A percentile compares a stretch with the other conserved stretches of the same genome.
Evolutionary conservation across 169 alveolate species (phyloP).

Genomic region (Theileria parva): DNA sequence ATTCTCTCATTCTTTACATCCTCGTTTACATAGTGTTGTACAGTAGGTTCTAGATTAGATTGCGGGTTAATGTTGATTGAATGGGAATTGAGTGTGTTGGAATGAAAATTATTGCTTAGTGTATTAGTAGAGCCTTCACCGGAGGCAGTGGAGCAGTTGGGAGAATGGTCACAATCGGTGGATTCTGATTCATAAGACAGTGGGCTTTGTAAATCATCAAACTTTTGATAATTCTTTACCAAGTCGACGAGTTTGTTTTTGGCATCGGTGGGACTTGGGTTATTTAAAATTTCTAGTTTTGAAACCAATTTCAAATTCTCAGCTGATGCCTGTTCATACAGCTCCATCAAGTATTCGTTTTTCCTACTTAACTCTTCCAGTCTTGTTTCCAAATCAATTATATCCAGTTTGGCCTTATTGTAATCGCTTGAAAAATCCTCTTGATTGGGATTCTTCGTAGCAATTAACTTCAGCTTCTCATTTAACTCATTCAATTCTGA

Average conservation of each 20-base stretch:
- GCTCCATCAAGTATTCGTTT: constrained; percentile 26
- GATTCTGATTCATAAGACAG: constrained; percentile 21
- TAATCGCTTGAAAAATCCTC: constrained; percentile 4
- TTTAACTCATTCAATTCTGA: background rate
- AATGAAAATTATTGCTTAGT: no score
- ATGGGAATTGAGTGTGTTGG: no score
- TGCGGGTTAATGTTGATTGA: no score
- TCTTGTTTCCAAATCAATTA: background rate
- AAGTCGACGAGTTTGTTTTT: constrained; percentile 7
- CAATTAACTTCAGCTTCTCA: background rate
- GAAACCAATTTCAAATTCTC: constrained; percentile 31
- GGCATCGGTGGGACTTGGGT: constrained; percentile 8
- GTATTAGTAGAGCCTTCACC: background rate
- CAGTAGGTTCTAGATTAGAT: background rate
- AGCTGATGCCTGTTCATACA: background rate
- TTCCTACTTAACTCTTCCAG: background rate
- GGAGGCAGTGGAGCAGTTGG: no score
- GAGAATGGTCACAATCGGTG: constrained; percentile 25
- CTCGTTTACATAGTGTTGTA: background rate
- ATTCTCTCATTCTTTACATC: constrained; percentile 1
- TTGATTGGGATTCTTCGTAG: background rate
- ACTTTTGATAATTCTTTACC: background rate
- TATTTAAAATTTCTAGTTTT: constrained; percentile 23
- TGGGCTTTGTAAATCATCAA: constrained; percentile 5
- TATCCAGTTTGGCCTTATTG: background rate